These are phyloP conservation scores for Ormosia semicastrata DNA, from an alignment of 306 rosid species.

Conservation along the genomic window DNA sequence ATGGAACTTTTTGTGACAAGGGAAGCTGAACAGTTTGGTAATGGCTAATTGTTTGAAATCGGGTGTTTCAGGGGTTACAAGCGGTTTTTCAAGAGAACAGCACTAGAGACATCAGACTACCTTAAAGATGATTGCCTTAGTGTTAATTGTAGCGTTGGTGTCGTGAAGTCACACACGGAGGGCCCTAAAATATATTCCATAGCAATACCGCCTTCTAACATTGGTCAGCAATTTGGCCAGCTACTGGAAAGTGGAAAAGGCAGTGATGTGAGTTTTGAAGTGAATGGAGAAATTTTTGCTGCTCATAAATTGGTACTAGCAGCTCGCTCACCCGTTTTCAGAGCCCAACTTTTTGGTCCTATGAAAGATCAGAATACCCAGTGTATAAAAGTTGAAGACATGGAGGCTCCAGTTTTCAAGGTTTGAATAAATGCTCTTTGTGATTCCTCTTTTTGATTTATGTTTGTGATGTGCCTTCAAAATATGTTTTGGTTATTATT, in stretches of 20 bases:
- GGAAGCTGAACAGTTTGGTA: neutral
- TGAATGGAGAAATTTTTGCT: conserved; percentile 58
- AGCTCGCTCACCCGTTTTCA: conserved; percentile 86
- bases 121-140: conserved; percentile 78
- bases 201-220: conserved; percentile 53
- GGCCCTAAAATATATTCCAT: conserved; percentile 78
- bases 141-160: conserved; percentile 77
- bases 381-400: conserved; percentile 71
- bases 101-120: conserved; percentile 73
- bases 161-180: conserved; percentile 66
- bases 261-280: conserved; percentile 72
- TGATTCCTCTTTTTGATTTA: conserved; percentile 1
- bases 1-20: conserved; percentile 16
- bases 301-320: conserved; percentile 85
- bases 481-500: neutral
- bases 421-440: conserved; percentile 30
- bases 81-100: conserved; percentile 70
- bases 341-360: conserved; percentile 91
- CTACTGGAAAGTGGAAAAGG: conserved; percentile 72
- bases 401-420: conserved; percentile 87
- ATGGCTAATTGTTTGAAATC: conserved; percentile 20
- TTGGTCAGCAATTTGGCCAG: conserved; percentile 71
- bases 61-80: conserved; percentile 78
- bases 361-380: conserved; percentile 76
- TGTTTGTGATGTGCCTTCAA: neutral